These are phyloP conservation scores for Suhomyces xylopsoci DNA, from an alignment of 805 yeast genomes.

Conservation along the genomic window DNA sequence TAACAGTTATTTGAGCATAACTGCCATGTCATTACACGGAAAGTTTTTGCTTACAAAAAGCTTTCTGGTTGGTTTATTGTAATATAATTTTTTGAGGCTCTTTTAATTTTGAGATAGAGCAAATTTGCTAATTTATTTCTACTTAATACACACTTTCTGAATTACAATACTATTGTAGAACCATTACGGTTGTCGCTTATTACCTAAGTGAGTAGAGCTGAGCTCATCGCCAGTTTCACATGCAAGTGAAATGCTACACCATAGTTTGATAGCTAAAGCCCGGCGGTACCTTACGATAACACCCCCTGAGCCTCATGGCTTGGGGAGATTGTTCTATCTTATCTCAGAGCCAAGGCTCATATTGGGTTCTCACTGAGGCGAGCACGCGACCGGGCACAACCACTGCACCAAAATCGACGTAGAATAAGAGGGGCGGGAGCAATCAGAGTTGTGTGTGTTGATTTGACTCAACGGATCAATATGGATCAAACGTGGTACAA, in stretches of 20 bases:
- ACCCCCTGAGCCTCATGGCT: background rate
- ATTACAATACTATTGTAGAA: background rate
- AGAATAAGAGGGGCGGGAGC: background rate
- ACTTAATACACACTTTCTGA: background rate
- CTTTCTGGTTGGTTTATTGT: constrained; percentile 4
- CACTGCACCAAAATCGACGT: background rate
- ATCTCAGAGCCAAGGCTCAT: background rate
- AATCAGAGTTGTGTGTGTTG: background rate
- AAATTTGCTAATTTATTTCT: constrained; percentile 2
- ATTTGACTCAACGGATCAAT: background rate
- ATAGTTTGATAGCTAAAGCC: background rate
- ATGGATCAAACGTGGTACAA: background rate
- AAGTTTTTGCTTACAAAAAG: background rate
- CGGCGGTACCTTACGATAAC: background rate
- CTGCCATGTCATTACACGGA: background rate
- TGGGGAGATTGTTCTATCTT: background rate
- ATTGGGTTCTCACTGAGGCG: background rate
- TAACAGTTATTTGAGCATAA: background rate
- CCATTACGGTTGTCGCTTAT: background rate
- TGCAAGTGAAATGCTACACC: background rate
- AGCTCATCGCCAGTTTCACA: background rate
- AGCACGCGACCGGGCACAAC: background rate
- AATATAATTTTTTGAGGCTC: constrained; percentile 2
- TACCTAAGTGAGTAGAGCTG: background rate
- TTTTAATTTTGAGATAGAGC: constrained; percentile 3